Percentiles rank a stretch among this genome's conserved stretches.
Evolutionary conservation across 2,329 filamentous ascomycete genomes (phyloP).

Genomic region (Botrytis galanthina): DNA sequence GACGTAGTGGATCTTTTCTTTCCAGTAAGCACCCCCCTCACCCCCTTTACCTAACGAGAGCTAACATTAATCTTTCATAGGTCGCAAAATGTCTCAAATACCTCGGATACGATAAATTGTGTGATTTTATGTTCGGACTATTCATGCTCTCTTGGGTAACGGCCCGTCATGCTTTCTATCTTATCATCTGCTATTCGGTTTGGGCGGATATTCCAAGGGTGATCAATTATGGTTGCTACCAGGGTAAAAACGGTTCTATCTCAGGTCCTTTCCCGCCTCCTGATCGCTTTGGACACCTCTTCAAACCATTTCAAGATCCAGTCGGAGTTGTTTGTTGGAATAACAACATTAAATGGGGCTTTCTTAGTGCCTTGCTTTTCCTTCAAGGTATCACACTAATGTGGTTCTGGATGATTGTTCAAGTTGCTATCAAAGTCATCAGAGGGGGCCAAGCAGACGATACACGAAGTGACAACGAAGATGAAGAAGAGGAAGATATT

Average conservation of each 20-base stretch:
- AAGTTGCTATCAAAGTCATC: conserved; percentile 77
- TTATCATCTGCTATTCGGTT: conserved; percentile 78
- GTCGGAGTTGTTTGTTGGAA: conserved; percentile 80
- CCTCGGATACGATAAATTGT: conserved; percentile 68
- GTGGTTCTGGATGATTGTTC: conserved; percentile 88
- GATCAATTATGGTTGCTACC: conserved; percentile 71
- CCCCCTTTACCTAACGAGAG: conserved; percentile 9
- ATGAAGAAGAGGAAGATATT: conserved; percentile 50
- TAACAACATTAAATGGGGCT: conserved; percentile 68
- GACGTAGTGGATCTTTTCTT: conserved; percentile 88
- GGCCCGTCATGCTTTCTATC: conserved; percentile 78
- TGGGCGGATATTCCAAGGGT: conserved; percentile 61
- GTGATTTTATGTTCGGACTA: conserved; percentile 78
- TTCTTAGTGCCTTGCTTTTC: conserved; percentile 72
- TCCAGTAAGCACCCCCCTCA: conserved; percentile 53
- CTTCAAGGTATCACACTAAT: conserved; percentile 77
- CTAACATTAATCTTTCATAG: conserved; percentile 45
- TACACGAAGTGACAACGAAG: conserved; percentile 82
- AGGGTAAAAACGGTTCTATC: conserved; percentile 54
- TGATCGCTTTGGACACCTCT: conserved; percentile 57
- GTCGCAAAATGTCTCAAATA: conserved; percentile 94
- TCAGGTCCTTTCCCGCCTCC: conserved; percentile 53
- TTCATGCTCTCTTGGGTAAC: conserved; percentile 86
- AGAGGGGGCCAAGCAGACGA: conserved; percentile 79
- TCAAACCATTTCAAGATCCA: conserved; percentile 71